Base-by-base conservation (phyloP, 2,329 filamentous ascomycete species). In the Fonsecaea pedrosoi region DNA sequence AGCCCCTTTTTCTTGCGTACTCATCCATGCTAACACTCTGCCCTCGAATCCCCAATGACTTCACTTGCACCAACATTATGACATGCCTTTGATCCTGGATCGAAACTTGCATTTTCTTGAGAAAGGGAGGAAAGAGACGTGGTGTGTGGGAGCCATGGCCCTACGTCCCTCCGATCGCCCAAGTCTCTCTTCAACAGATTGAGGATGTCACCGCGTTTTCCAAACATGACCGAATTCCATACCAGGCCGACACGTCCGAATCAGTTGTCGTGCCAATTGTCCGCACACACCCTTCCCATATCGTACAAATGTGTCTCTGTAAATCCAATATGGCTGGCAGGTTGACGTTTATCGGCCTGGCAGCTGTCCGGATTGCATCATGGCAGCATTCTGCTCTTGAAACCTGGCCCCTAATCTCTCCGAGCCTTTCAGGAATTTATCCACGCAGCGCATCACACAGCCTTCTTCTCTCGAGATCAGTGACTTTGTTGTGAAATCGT, bases 401-500 rank as follows among this genome's bases (percentile, higher is more conserved):
- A 98, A 99, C 71, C 95, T 88, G 82, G 96, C 92, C 75, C 93
- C 92, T 74, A 99, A 85, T 68, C 95, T 90, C 81, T 95, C 92
- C 71, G 92, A 92, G 70, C 90, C 90, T 80, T 96, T 95, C 85
- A 98, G 90, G 81, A 92, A 92, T 85, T 99, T 99, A 82, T 95
- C 91, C 69, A 98, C 94, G 82, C 95, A 99, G 75, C 93, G 91
- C 82, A 92, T 89, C 76, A 98, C 89, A 83, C 95, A 99, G 79
- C 91, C 90, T 77, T 91, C 91, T 83, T 99, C 95, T 78, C 92
- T 90, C 73, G 89, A 87, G 70, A 91, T 90, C 72, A 99, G 88
- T 57, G 92, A 92, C 84, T 98, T 98, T 83, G 93, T 96, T 77
- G 94, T 96, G 87, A 99, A 99, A 85, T 98, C 94, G 81, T 94